phyloP scores from a whole-genome alignment of 345 rosid genomes.

The Hibiscus mutabilis region DNA sequence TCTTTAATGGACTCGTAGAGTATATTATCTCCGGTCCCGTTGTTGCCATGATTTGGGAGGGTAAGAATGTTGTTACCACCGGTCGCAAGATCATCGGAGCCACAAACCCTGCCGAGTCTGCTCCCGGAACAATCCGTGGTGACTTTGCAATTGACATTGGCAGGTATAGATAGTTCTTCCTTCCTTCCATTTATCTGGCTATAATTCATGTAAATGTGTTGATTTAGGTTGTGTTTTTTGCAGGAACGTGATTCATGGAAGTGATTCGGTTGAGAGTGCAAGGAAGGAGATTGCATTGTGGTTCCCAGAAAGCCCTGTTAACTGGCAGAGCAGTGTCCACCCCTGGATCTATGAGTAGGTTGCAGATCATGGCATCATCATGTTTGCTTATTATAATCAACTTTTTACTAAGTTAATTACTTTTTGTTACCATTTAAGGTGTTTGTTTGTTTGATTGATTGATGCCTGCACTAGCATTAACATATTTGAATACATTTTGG shows the following conservation, averaged over 20 bases:
- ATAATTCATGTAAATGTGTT: not conserved
- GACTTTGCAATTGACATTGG: constrained; percentile 85
- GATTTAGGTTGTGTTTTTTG: not conserved
- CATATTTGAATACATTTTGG: too few relatives aligned
- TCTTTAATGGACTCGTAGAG: constrained; percentile 82
- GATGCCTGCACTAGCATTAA: too few relatives aligned
- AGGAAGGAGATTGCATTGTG: constrained; percentile 83
- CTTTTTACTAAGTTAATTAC: not conserved
- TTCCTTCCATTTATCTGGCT: too few relatives aligned
- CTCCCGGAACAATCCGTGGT: constrained; percentile 96
- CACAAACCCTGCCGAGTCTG: constrained; percentile 88
- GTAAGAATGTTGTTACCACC: constrained; percentile 73
- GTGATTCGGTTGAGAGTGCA: constrained; percentile 79
- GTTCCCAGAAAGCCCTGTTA: constrained; percentile 76
- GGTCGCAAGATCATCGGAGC: constrained; percentile 93
- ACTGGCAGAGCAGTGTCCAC: constrained; percentile 75
- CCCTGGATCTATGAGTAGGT: constrained; percentile 83
- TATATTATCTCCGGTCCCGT: constrained; percentile 95
- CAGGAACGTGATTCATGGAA: constrained; percentile 91
- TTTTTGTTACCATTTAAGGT: not conserved
- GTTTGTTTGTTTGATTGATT: not conserved
- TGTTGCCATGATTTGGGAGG: constrained; percentile 97
- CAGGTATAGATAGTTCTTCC: constrained; percentile 31
- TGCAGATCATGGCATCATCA: not conserved
- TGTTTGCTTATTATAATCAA: not conserved